Evolutionary conservation across 768 basidiomycete genomes (phyloP), one percentile per base, ranked within the genome.

Genomic region (Rhizopogon vesiculosus): DNA sequence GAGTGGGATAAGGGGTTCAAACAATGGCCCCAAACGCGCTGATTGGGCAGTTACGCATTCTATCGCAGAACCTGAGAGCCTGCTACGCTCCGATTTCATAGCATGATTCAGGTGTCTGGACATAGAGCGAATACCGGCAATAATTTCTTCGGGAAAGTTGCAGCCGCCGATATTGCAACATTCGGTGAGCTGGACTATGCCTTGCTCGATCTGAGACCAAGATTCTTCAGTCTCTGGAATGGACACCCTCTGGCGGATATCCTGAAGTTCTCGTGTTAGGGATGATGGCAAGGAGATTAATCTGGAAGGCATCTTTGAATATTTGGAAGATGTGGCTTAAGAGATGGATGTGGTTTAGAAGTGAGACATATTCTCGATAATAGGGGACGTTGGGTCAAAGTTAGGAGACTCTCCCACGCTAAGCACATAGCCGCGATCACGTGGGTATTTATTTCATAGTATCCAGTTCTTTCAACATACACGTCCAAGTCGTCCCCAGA

Each of bases 191-290:
- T 72, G 66, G 18, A 63, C 54, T 45, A 90, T 64, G 3, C 76
- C 76, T 38, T 78, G 74, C 2, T 78, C 68, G 46, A 92, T 87
- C 16, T 69, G 74, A 54, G 90, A 87, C 90, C 91, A 93, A 10
- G 82, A 82, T 29, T 93, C 89, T 66, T 93, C 90, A 2, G 87
- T 83, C 68, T 93, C 90, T 35, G 76, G 64, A 12, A 81, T 72
- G 52, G 72, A 63, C 19, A 81, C 58, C 22, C 71, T 66, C 59
- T 72, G 66, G 55, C 76, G 76, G 19, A 81, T 60, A 39, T 69
- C 63, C 40, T 78, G 77, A 44, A 84, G 60, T 60, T 79, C 72
- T 39, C 72, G 53, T 59, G 65, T 66, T 29, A 78, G 65, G 42
- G 59, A 59, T 56, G 64, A 55, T 48, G 66, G 39, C 40, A 70